Base-by-base conservation (phyloP, 345 rosid species). In the Sisymbrium irio region DNA sequence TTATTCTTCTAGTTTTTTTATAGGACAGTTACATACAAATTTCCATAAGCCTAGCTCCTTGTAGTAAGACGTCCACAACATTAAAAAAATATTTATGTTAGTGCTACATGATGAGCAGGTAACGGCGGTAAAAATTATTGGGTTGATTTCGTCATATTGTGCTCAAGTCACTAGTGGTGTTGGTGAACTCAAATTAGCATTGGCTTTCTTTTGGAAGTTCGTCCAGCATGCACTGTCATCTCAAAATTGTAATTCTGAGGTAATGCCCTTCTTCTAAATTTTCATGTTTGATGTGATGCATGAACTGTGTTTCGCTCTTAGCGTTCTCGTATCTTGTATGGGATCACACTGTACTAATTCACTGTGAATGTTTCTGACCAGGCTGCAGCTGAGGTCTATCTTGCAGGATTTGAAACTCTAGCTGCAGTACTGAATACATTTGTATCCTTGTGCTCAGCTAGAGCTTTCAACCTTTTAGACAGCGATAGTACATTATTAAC, bases 401-500 rank as follows among this genome's bases (percentile, higher is more conserved):
- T 93, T 71, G 97, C 94, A 56, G 88, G 86, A 79, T 91, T 84
- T 84, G 98, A 93, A 80, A 86, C 91, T 32, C 81, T 88, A 71
- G 85, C 83, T 67, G 77, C 85, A 18, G 82, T 83, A 56, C 68
- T 93, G 63, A 86, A 80, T 77, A 72, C 87, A 22, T 28, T 93
- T 22, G 86, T 71, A 45, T 74, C 77, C 4, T 68, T 83, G 50
- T 79, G 85, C 81, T 83, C 89, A 83, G 67, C 89, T 47, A 69
- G 67, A 49, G 82, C 81, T 77, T 80, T 86, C 76, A 74, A 76
- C 78, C 75, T 88, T 19, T 45, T 88, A 62, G 84, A 85, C 73
- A 80, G 75, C 64, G 70, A 81, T 67, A 69, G 71, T 55, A 77
- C 77, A 45, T 50, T 72, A 68, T 65, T 67, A 61, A 49, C 70